Base-by-base conservation (phyloP, 2,329 filamentous ascomycete genomes). In the Trichoderma afroharzianum region DNA sequence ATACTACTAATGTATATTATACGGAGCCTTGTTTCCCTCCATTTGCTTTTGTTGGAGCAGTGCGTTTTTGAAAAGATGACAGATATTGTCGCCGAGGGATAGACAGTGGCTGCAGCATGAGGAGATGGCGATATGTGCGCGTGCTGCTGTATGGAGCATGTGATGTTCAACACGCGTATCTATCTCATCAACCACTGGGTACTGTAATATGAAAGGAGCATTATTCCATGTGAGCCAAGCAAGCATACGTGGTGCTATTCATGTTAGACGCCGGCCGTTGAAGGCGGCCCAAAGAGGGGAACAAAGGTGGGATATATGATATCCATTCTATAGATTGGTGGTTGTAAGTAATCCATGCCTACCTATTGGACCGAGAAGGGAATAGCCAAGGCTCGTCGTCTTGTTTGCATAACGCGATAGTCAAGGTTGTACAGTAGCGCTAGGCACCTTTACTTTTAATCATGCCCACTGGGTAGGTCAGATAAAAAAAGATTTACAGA, bases 201-300 rank as follows among this genome's bases (percentile, higher is more conserved):
- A 15, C 4, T 12, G 30, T 33, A 36, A 24, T 47, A 55, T 64
- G 28, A 24, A 32, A 53, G 28, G 63, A 55, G 39, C 43, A 55
- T 18, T 8, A 28, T 30, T 12, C 24, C 9, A 21, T 43, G 7
- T 24, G 32, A 24, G 21, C 36, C 36, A 24, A 50, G 33, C 24
- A 36, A 7, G n/a, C 14, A 33, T 21, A 33, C n/a, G 55, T n/a
- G 24, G 30, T 63, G 15, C 66, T 68, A 32, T 47, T 28, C 33
- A 26, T 53, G 14, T 36, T 68, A 68, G 58, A 68, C 70, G 70
- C 71, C 71, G 71, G 71, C 71, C 71, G 50, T 50, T n/a, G 47
- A 57, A 6, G 18, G 68, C 68, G 71, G 64, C 71, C 71, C 39
- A 63, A 58, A 26, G 59, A 33, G 68, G 67, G 39, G 57, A n/a